Evolutionary conservation across 495 filamentous ascomycete species (phyloP), one percentile per base, ranked within the genome.

Genomic region (Lophiostoma macrostomum): DNA sequence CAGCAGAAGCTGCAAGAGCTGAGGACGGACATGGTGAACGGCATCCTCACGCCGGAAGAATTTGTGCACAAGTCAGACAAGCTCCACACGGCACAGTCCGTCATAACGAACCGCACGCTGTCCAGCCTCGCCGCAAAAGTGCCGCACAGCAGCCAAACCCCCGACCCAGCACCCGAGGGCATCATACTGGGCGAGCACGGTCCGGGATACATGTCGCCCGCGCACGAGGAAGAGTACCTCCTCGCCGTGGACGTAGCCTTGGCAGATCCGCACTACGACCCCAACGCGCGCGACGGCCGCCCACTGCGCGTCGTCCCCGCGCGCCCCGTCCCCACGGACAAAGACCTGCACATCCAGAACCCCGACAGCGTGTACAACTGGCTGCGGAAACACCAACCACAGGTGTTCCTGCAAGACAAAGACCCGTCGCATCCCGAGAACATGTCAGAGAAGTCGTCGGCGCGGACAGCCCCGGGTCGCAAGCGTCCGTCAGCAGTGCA

Each of bases 351-450:
- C 14, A 69, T 89, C 4, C 80, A 81, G 24, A 96, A 95, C 61
- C 88, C 87, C 0, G 83, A 87, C 30, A 89, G 85, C 22, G 88
- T 94, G 1, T 88, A 90, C 72, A 93, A 91, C 67, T 96, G 91
- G 91, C 73, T 96, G 19, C 80, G 87, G 28, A 81, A 82, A 50
- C 80, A 94, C 63, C 86, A 89, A 49, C 90, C 90, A 0, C 81
- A 90, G 50, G 84, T 85, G 18, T 93, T 91, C 71, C 71, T 94
- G 0, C 86, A 91, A 65, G 88, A 91, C 60, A 84, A 83, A 45
- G 88, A 91, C 55, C 42, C 53, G 11, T 50, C 63, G 19, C 61
- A 65, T 24, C 42, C 40, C 16, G 66, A 66, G 53, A 55, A 63
- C 38, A 27, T 53, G 37, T 56, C 58, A 7, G 60, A 60, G 42